Percentiles rank a stretch among this genome's conserved stretches.
Conservation (phyloP, 176 grass and related monocot species). For the Phoenix dactylifera region DNA sequence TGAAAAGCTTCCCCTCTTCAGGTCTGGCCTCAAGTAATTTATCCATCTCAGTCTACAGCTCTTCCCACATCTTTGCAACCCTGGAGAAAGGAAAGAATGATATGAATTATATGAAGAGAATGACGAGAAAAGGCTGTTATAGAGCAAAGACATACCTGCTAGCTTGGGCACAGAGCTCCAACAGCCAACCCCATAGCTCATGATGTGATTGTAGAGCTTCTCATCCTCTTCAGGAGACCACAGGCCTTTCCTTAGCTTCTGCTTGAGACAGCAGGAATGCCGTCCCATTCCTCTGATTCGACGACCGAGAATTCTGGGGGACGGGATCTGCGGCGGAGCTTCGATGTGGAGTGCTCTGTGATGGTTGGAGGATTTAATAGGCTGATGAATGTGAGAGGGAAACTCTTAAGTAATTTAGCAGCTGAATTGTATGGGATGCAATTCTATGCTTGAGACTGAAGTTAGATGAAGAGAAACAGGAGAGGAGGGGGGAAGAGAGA, state of each 20-base stretch:
- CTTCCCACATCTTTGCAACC: constrained; percentile 89
- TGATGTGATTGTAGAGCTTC: constrained; percentile 93
- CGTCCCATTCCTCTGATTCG: constrained; percentile 43
- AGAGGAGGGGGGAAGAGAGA: constrained; percentile 12
- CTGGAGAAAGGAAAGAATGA: constrained; percentile 23
- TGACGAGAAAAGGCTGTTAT: background rate
- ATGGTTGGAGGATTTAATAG: constrained; percentile 1
- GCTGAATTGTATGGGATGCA: constrained; percentile 8
- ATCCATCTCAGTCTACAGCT: constrained; percentile 90
- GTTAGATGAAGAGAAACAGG: constrained; percentile 52
- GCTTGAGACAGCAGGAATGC: constrained; percentile 43
- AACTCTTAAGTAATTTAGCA: background rate
- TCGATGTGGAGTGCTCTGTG: too few relatives aligned
- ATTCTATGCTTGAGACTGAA: constrained; percentile 21
- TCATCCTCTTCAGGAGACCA: constrained; percentile 93
- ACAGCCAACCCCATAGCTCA: constrained; percentile 71
- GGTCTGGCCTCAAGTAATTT: constrained; percentile 80
- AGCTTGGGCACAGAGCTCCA: constrained; percentile 89
- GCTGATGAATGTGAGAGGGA: too few relatives aligned
- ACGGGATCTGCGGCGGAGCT: too few relatives aligned
- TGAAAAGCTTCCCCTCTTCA: constrained; percentile 86
- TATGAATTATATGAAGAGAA: background rate
- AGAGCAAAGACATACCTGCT: constrained; percentile 26
- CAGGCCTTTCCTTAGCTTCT: constrained; percentile 78
- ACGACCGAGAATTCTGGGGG: too few relatives aligned